Conservation (phyloP, 768 basidiomycete species). For the Amanita molliuscula region DNA sequence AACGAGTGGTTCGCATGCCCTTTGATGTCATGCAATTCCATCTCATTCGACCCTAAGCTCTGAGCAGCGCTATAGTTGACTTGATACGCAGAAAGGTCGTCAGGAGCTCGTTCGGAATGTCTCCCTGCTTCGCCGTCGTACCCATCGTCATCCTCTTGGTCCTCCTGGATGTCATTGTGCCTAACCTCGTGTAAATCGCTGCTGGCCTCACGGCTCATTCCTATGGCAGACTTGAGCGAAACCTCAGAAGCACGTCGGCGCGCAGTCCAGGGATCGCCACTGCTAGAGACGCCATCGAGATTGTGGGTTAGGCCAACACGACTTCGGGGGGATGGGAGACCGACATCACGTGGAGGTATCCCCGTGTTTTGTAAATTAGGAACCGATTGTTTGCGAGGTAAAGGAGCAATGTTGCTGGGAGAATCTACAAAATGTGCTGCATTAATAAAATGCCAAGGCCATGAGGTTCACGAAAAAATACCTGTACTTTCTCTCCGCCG, state of each 20-base stretch:
- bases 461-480: constrained; percentile 15
- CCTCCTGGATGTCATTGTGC: constrained; percentile 46
- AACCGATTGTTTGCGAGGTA: constrained; percentile 62
- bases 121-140: constrained; percentile 1
- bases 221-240: constrained; percentile 30
- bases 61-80: neutral
- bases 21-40: neutral
- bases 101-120: neutral
- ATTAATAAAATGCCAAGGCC: constrained; percentile 5
- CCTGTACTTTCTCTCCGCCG: constrained; percentile 68
- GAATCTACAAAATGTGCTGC: constrained; percentile 47
- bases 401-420: constrained; percentile 24
- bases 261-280: constrained; percentile 60
- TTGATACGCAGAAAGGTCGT: neutral
- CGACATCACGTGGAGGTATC: constrained; percentile 47
- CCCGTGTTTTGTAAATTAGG: constrained; percentile 48
- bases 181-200: constrained; percentile 31
- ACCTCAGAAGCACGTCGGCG: constrained; percentile 55
- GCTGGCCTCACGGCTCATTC: constrained; percentile 24
- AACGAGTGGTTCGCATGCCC: neutral
- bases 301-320: constrained; percentile 47
- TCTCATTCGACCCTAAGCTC: neutral
- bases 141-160: constrained; percentile 31
- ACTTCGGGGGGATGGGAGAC: constrained; percentile 56
- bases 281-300: constrained; percentile 65